Conservation (phyloP, 2,329 filamentous ascomycete genomes). For the Metarhizium album region DNA sequence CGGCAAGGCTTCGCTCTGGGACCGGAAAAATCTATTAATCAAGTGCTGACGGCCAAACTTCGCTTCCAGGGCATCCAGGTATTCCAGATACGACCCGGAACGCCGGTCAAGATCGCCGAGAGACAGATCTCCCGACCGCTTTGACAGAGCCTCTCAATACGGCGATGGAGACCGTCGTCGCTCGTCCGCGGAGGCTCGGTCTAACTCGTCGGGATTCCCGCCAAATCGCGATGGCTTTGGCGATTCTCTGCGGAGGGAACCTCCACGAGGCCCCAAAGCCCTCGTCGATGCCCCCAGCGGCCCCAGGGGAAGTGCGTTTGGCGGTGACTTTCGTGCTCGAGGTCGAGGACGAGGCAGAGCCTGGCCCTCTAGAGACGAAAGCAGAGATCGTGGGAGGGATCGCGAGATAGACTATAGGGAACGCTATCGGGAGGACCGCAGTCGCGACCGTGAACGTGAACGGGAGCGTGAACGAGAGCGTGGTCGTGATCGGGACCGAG, state of each 20-base stretch:
- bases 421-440: slow-evolving; percentile 48
- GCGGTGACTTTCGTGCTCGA: slow-evolving; percentile 48
- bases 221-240: slow-evolving; percentile 47
- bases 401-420: slow-evolving; percentile 49
- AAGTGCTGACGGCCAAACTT: slow-evolving; percentile 4
- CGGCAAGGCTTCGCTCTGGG: background rate
- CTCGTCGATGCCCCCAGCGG: slow-evolving; percentile 59
- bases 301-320: slow-evolving; percentile 56
- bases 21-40: background rate
- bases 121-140: slow-evolving; percentile 61
- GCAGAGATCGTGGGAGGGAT: slow-evolving; percentile 47
- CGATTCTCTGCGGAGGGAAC: slow-evolving; percentile 51
- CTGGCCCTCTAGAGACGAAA: slow-evolving; percentile 48
- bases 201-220: slow-evolving; percentile 49
- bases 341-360: slow-evolving; percentile 45
- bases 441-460: slow-evolving; percentile 46
- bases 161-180: slow-evolving; percentile 58
- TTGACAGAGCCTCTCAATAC: slow-evolving; percentile 43
- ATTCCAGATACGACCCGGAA: slow-evolving; percentile 52
- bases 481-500: slow-evolving; percentile 21
- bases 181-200: slow-evolving; percentile 47
- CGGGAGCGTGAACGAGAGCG: slow-evolving; percentile 46
- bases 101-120: slow-evolving; percentile 54
- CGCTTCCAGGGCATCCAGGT: slow-evolving; percentile 37
- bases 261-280: slow-evolving; percentile 73